A percentile compares a stretch with the other conserved stretches of the same genome.
Evolutionary conservation across 257 asterid species (phyloP).

Genomic region (Petunia secreta): DNA sequence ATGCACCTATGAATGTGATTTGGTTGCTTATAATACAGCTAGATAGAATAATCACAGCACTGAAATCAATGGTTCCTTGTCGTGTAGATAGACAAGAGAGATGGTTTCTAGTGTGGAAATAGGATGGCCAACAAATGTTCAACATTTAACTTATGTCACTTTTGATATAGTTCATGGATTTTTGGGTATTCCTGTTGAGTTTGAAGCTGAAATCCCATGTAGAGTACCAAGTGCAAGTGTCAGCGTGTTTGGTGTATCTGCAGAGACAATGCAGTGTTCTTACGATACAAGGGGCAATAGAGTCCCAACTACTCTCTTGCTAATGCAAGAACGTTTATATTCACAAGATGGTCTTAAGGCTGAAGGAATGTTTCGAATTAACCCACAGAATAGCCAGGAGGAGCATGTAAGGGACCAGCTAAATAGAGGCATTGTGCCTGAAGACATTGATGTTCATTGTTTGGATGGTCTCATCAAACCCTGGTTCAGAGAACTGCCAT

Average conservation of each 20-base stretch:
- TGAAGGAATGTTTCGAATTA: slow-evolving; percentile 95
- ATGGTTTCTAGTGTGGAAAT: slow-evolving; percentile 72
- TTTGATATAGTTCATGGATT: slow-evolving; percentile 93
- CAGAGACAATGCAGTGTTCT: slow-evolving; percentile 97
- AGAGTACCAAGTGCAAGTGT: slow-evolving; percentile 96
- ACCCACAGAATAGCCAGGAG: slow-evolving; percentile 93
- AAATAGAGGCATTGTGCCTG: slow-evolving; percentile 86
- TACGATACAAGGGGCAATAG: slow-evolving; percentile 92
- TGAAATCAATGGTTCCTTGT: slow-evolving; percentile 74
- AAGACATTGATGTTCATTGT: slow-evolving; percentile 88
- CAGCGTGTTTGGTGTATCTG: slow-evolving; percentile 95
- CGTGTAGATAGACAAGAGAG: slow-evolving; percentile 66
- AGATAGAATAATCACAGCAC: background rate
- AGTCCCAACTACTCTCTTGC: slow-evolving; percentile 84
- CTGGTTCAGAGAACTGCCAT: slow-evolving; percentile 94
- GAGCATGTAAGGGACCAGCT: slow-evolving; percentile 87
- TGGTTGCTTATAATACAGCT: background rate
- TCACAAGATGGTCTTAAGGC: slow-evolving; percentile 91
- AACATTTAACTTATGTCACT: slow-evolving; percentile 90
- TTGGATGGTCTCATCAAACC: slow-evolving; percentile 94
- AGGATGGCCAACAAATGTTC: slow-evolving; percentile 94
- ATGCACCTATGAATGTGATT: background rate
- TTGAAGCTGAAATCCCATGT: slow-evolving; percentile 80
- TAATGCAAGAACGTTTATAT: slow-evolving; percentile 85
- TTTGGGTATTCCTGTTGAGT: slow-evolving; percentile 92